Percentiles rank a stretch among this genome's conserved stretches.
Evolutionary conservation across 768 basidiomycete genomes (phyloP).

Genomic region (Stropharia rugosoannulata): DNA sequence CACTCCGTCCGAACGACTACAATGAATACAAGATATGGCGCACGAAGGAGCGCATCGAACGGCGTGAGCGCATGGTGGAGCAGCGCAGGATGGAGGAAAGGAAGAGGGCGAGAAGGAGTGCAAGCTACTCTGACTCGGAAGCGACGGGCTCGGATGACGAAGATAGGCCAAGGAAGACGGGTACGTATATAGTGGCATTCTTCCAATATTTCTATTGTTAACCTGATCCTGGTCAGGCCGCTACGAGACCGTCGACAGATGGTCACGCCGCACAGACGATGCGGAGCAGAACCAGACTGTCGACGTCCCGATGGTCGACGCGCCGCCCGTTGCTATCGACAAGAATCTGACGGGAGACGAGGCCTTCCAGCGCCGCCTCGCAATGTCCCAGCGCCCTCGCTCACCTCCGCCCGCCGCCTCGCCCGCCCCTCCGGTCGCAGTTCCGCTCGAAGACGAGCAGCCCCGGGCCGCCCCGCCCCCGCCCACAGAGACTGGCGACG

Average conservation of each 20-base stretch:
- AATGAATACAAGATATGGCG: constrained; percentile 85
- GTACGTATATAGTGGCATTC: constrained; percentile 29
- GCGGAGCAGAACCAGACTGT: constrained; percentile 39
- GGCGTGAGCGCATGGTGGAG: constrained; percentile 64
- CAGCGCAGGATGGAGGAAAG: constrained; percentile 55
- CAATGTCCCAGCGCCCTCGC: constrained; percentile 47
- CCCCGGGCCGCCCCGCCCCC: constrained; percentile 10
- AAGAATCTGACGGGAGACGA: constrained; percentile 70
- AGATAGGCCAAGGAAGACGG: constrained; percentile 65
- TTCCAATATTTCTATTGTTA: constrained; percentile 2
- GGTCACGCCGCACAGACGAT: constrained; percentile 37
- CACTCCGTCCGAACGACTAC: constrained; percentile 83
- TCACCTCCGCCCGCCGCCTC: constrained; percentile 19
- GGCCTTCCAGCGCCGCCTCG: constrained; percentile 72
- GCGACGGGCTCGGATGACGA: constrained; percentile 66
- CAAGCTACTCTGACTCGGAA: constrained; percentile 67
- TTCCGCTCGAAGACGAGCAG: constrained; percentile 14
- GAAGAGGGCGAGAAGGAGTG: constrained; percentile 55
- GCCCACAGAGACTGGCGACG: constrained; percentile 55
- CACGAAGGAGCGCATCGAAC: constrained; percentile 71
- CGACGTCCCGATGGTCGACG: constrained; percentile 10
- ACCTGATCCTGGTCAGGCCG: constrained; percentile 34
- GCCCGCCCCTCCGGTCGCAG: constrained; percentile 13
- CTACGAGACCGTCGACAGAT: constrained; percentile 49
- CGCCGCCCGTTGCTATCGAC: constrained; percentile 39